Conservation (phyloP, 257 asterid species). For the Petrea volubilis region DNA sequence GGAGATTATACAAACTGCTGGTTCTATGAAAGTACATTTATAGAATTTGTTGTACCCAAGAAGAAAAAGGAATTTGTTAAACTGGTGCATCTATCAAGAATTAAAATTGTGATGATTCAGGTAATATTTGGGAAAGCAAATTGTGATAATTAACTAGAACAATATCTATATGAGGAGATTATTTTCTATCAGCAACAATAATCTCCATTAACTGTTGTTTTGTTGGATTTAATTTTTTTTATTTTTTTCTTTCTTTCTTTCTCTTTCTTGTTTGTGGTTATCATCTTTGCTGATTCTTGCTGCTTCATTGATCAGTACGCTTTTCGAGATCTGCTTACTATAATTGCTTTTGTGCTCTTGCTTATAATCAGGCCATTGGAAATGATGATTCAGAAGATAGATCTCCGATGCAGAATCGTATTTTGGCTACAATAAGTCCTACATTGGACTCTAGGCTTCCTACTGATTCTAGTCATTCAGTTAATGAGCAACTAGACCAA, state of each 20-base stretch:
- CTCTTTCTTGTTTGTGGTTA: background rate
- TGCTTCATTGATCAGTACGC: conserved; percentile 1
- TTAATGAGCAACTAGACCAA: conserved; percentile 56
- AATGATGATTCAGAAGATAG: conserved; percentile 70
- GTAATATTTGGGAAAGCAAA: background rate
- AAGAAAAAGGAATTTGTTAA: too few relatives aligned
- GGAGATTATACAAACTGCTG: background rate
- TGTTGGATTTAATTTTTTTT: background rate
- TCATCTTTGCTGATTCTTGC: conserved; percentile 12
- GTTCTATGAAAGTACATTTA: background rate
- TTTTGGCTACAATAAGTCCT: conserved; percentile 41
- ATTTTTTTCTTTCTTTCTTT: too few relatives aligned
- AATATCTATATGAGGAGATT: background rate
- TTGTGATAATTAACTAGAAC: background rate
- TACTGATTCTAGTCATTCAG: conserved; percentile 43
- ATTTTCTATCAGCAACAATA: background rate
- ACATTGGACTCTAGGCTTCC: conserved; percentile 40
- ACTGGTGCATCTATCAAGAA: background rate
- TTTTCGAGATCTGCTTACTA: conserved; percentile 11
- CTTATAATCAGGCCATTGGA: conserved; percentile 56
- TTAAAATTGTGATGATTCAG: background rate
- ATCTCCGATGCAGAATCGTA: conserved; percentile 42
- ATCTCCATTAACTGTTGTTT: background rate
- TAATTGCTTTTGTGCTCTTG: conserved; percentile 27
- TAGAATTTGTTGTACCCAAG: too few relatives aligned